These are phyloP conservation scores for Fusarium mangiferae DNA, from an alignment of 2,329 filamentous ascomycete species.

Conservation along the genomic window DNA sequence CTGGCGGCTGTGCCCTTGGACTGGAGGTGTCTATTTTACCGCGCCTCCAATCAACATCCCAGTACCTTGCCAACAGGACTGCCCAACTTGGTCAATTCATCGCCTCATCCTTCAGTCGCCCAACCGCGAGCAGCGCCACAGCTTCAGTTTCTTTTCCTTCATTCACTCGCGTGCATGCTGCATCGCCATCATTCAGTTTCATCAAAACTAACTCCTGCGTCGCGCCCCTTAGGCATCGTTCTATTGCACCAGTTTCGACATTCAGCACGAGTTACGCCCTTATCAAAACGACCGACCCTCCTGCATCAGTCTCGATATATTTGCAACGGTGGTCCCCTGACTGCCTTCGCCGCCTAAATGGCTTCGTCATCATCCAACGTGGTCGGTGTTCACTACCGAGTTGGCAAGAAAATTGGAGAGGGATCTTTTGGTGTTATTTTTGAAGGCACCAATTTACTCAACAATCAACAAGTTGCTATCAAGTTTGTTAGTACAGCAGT, in stretches of 20 bases:
- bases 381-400: conserved; percentile 97
- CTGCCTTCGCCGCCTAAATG: conserved; percentile 63
- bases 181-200: conserved; percentile 21
- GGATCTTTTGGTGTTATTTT: conserved; percentile 99
- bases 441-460: conserved; percentile 96
- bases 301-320: conserved; percentile 26
- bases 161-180: conserved; percentile 1
- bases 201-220: conserved; percentile 39
- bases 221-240: conserved; percentile 36
- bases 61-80: conserved; percentile 31
- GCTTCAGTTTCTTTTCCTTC: conserved; percentile 27
- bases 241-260: conserved; percentile 31
- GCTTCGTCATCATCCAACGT: conserved; percentile 94
- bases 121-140: conserved; percentile 39
- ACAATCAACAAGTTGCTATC: conserved; percentile 99
- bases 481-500: conserved; percentile 80
- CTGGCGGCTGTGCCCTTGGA: conserved; percentile 31
- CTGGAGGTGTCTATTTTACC: conserved; percentile 40
- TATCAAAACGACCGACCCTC: conserved; percentile 14
- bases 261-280: conserved; percentile 15
- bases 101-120: conserved; percentile 37
- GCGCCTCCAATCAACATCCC: conserved; percentile 40
- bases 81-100: conserved; percentile 34
- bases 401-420: conserved; percentile 99
- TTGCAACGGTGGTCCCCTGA: conserved; percentile 41